phyloP scores from a whole-genome alignment of 2,329 filamentous ascomycete species.

The Apiospora aurea region DNA sequence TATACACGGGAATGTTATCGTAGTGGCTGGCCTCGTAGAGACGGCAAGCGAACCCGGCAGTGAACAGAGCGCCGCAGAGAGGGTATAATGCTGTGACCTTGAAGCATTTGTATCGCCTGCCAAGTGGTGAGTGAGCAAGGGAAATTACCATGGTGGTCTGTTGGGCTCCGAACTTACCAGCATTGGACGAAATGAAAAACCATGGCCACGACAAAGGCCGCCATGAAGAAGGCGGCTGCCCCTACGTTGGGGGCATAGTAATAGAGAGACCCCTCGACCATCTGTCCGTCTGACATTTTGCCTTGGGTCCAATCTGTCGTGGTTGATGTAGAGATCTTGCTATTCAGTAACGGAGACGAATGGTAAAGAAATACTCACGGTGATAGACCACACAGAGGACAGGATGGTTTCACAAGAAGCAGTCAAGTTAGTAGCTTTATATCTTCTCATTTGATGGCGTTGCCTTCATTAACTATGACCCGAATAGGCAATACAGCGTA shows the following conservation, averaged over 20 bases:
- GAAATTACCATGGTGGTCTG: too few relatives aligned
- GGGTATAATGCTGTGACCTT: slow-evolving; percentile 26
- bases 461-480: background rate
- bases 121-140: background rate
- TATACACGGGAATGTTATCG: slow-evolving; percentile 14
- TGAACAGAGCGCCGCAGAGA: slow-evolving; percentile 25
- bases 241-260: slow-evolving; percentile 29
- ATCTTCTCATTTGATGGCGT: background rate
- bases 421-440: background rate
- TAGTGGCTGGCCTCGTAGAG: background rate
- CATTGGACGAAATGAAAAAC: slow-evolving; percentile 28
- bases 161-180: slow-evolving; percentile 19
- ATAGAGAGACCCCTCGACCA: slow-evolving; percentile 24
- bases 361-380: background rate
- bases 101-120: slow-evolving; percentile 23
- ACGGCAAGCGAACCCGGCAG: slow-evolving; percentile 15
- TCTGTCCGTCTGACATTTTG: slow-evolving; percentile 15
- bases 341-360: background rate
- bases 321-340: background rate
- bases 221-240: slow-evolving; percentile 27
- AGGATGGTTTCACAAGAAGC: background rate
- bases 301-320: background rate
- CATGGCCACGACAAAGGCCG: slow-evolving; percentile 26
- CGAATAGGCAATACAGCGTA: slow-evolving; percentile 8
- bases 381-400: too few relatives aligned